Conservation (phyloP, 2,329 filamentous ascomycete genomes). For the Colletotrichum karsti region DNA sequence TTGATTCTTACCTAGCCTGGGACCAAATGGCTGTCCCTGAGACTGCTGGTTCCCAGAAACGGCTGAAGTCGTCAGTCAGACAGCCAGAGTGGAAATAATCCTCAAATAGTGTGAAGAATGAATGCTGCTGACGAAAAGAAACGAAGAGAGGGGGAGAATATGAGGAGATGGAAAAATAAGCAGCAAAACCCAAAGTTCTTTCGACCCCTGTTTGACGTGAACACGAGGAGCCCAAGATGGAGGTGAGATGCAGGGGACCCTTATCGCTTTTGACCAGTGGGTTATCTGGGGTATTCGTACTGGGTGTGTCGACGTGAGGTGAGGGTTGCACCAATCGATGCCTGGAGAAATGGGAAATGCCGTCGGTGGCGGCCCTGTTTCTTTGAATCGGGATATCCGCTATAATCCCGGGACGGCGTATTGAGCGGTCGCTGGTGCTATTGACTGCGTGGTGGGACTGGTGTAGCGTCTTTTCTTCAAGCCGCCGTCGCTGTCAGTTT, state of each 20-base stretch:
- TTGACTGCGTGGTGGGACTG: conserved; percentile 5
- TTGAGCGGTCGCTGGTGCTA: background rate
- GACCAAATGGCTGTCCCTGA: no score
- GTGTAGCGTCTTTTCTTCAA: background rate
- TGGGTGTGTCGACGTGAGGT: background rate
- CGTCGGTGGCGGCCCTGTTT: background rate
- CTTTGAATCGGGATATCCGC: background rate
- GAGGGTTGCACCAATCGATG: background rate
- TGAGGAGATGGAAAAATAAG: background rate
- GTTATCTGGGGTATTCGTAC: background rate
- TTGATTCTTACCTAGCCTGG: no score
- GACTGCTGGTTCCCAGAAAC: background rate
- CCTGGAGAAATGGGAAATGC: background rate
- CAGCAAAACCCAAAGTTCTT: background rate
- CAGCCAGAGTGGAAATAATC: background rate
- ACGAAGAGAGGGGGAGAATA: background rate
- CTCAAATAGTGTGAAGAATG: background rate
- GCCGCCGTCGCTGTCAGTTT: background rate
- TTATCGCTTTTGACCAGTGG: background rate
- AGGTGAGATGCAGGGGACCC: background rate
- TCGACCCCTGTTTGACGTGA: background rate
- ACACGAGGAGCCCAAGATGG: background rate
- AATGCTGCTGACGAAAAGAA: background rate
- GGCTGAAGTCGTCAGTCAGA: background rate
- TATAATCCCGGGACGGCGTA: background rate